Conservation (phyloP, 2,329 filamentous ascomycete species). For the Xylariaceae sp. region DNA sequence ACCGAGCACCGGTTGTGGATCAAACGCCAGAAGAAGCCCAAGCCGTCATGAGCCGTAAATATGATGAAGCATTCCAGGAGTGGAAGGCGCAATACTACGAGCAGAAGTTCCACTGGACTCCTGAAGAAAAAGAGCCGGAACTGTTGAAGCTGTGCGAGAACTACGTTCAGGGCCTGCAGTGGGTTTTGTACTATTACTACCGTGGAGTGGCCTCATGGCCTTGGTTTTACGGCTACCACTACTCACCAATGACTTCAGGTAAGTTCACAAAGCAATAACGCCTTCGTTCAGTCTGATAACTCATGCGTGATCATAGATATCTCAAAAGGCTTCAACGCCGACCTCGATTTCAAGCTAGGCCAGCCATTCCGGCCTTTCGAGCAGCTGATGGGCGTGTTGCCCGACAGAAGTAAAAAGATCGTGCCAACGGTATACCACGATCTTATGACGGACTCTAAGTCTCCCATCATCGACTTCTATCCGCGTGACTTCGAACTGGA, state of each 20-base stretch:
- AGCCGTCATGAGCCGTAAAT: conserved; percentile 72
- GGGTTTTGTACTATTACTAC: conserved; percentile 98
- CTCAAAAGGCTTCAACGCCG: conserved; percentile 75
- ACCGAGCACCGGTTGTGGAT: conserved; percentile 82
- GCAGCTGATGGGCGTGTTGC: conserved; percentile 96
- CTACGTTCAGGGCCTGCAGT: conserved; percentile 95
- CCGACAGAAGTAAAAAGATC: conserved; percentile 95
- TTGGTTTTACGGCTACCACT: conserved; percentile 97
- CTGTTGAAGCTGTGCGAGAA: conserved; percentile 83
- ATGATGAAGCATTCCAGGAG: conserved; percentile 79
- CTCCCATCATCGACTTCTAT: conserved; percentile 97
- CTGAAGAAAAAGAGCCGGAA: conserved; percentile 69
- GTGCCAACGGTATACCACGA: conserved; percentile 83
- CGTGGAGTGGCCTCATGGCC: conserved; percentile 96
- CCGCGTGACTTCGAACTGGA: conserved; percentile 94
- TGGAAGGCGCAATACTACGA: conserved; percentile 97
- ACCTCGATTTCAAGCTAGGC: conserved; percentile 88
- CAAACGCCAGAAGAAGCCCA: conserved; percentile 73
- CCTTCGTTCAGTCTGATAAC: background rate
- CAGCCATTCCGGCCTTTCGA: conserved; percentile 94
- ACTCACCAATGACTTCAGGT: conserved; percentile 92
- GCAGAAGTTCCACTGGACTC: conserved; percentile 82
- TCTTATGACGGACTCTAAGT: conserved; percentile 84
- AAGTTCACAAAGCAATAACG: conserved; percentile 17
- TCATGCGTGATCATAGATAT: conserved; percentile 56